Evolutionary conservation across 208 protist genomes (phyloP).

Genomic region (Trypanosoma cruzi): DNA sequence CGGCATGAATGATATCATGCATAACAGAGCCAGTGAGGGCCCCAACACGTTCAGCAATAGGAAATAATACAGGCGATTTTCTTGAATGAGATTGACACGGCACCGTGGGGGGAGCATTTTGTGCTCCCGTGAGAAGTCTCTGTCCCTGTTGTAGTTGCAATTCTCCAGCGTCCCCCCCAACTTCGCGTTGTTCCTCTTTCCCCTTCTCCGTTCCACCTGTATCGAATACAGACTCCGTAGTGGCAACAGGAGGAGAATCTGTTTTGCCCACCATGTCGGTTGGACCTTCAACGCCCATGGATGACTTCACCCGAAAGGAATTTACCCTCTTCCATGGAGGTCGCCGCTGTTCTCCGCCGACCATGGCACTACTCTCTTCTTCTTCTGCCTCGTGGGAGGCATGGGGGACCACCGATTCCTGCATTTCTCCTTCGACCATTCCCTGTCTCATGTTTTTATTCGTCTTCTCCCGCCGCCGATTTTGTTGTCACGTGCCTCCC

Average conservation of each 20-base stretch:
- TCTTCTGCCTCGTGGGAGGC: background rate
- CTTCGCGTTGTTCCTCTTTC: background rate
- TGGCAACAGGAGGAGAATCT: background rate
- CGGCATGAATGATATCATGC: conserved; percentile 7
- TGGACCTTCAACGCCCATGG: background rate
- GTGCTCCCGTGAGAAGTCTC: background rate
- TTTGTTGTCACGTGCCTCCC: too few species aligned
- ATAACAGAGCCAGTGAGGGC: conserved; percentile 4
- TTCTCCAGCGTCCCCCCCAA: background rate
- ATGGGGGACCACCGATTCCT: background rate
- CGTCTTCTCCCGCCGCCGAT: background rate
- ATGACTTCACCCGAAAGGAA: background rate
- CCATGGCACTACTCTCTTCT: background rate
- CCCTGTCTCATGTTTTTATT: background rate
- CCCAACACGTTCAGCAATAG: background rate
- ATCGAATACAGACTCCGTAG: background rate
- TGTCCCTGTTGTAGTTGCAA: background rate
- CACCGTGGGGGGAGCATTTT: background rate
- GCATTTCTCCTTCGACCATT: background rate
- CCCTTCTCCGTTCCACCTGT: background rate
- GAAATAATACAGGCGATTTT: background rate
- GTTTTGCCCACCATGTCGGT: background rate
- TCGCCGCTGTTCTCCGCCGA: background rate
- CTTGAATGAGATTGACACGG: background rate
- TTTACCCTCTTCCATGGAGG: background rate